These are phyloP conservation scores for Acanthamoeba triangularis DNA, from an alignment of 208 protist species.

Conservation along the genomic window DNA sequence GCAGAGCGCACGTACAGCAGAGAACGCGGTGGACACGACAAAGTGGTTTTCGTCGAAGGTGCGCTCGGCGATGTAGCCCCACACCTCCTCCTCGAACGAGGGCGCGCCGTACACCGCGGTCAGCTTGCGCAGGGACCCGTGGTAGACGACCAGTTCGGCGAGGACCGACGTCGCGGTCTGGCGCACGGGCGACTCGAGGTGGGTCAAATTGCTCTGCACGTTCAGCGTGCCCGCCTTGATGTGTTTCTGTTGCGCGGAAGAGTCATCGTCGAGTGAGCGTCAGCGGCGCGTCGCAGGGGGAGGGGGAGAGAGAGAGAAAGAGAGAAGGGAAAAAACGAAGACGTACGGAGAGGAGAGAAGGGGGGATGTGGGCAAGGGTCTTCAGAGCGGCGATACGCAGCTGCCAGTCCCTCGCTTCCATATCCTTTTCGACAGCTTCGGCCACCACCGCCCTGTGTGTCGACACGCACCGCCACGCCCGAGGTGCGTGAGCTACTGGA, in stretches of 20 bases:
- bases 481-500: neutral
- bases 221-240: constrained; percentile 16
- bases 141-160: constrained; percentile 43
- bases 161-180: neutral
- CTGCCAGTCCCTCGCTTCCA: constrained; percentile 47
- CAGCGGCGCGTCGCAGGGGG: too few species aligned
- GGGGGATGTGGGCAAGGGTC: constrained; percentile 30
- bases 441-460: constrained; percentile 44
- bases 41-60: constrained; percentile 60
- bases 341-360: constrained; percentile 8
- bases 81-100: constrained; percentile 52
- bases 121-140: constrained; percentile 14
- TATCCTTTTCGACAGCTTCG: constrained; percentile 12
- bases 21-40: constrained; percentile 58
- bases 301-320: too few species aligned
- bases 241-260: neutral
- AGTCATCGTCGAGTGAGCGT: too few species aligned
- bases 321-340: too few species aligned
- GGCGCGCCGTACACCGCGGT: neutral
- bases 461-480: too few species aligned
- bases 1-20: constrained; percentile 25
- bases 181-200: constrained; percentile 48
- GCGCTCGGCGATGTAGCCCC: constrained; percentile 17
- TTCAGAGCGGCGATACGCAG: constrained; percentile 61
- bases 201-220: neutral